phyloP scores from a whole-genome alignment of 192 early-diverging fungal species.

The Linnemannia zychae region DNA sequence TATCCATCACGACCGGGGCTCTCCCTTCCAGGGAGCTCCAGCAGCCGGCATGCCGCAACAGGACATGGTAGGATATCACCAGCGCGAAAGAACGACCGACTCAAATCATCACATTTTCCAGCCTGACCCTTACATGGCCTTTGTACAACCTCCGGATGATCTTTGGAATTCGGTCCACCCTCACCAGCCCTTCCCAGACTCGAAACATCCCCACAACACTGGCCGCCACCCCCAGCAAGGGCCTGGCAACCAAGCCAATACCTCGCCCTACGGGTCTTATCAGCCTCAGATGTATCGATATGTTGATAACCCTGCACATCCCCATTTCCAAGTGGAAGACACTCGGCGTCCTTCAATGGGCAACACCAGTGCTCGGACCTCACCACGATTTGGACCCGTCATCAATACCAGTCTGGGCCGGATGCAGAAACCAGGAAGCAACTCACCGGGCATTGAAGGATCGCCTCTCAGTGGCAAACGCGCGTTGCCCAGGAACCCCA shows the following conservation, averaged over 20 bases:
- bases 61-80: conserved; percentile 37
- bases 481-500: conserved; percentile 39
- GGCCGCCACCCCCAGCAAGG: conserved; percentile 36
- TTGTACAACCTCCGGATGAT: conserved; percentile 48
- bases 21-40: conserved; percentile 30
- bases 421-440: conserved; percentile 38
- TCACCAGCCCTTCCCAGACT: conserved; percentile 51
- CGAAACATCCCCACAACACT: conserved; percentile 50
- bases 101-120: conserved; percentile 23
- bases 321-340: conserved; percentile 41
- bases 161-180: conserved; percentile 53
- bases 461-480: conserved; percentile 51
- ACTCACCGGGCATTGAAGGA: conserved; percentile 30
- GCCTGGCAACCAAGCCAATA: conserved; percentile 6
- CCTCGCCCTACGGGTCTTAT: conserved; percentile 45
- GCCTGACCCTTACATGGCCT: conserved; percentile 29
- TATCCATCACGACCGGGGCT: conserved; percentile 19
- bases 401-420: conserved; percentile 39
- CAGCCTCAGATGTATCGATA: conserved; percentile 42
- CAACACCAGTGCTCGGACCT: conserved; percentile 50
- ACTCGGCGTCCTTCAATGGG: conserved; percentile 35
- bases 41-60: neutral
- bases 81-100: conserved; percentile 37
- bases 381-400: conserved; percentile 50
- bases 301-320: conserved; percentile 42